Evolutionary conservation across 192 early-diverging fungal species (phyloP), one percentile per base, ranked within the genome.

Genomic region (Gigaspora rosea): DNA sequence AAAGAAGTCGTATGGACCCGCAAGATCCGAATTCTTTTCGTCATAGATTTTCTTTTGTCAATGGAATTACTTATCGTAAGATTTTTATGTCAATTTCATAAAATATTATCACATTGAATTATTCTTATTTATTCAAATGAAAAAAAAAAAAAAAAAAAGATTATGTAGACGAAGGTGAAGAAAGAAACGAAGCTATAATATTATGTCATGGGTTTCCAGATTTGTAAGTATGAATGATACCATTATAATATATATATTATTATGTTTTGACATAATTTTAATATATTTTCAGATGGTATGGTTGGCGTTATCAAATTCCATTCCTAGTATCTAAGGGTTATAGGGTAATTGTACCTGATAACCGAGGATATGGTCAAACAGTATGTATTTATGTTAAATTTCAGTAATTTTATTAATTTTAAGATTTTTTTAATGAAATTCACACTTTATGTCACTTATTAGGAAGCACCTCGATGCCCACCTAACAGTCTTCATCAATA

Each of bases 301-400:
- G 80, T 18, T 84, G 83, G 83, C 72, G 83, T 35, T 77, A 82
- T 50, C 83, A 84, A 58, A 90, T 90, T 69, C 77, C 79, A 12
- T 88, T 79, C 54, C 78, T 90, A 32, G 87, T 79, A 33, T 68
- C 82, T 9, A 83, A 85, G 35, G 89, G 89, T 10, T 90, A 88
- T 71, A 82, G 89, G 32, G 89, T 90, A 15, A 87, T 90, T 56
- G 88, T 78, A 49, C 76, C 81, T 22, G 85, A 86, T 32, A 69
- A 80, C 33, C 78, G 87, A 8, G 89, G 89, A 15, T 90, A 82
- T 52, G 89, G 88, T 49, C 83, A 87, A 74, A 84, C 85, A 6
- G 83, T 82, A 76, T 46, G 80, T 70, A 56, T 15, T 20, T 48
- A 56, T 20, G 27, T 36, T 71, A 54, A 41, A 41, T 41, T 41